These are phyloP conservation scores for Stephania cephalantha DNA, from an alignment of 164 flowering plant genomes.

Conservation along the genomic window DNA sequence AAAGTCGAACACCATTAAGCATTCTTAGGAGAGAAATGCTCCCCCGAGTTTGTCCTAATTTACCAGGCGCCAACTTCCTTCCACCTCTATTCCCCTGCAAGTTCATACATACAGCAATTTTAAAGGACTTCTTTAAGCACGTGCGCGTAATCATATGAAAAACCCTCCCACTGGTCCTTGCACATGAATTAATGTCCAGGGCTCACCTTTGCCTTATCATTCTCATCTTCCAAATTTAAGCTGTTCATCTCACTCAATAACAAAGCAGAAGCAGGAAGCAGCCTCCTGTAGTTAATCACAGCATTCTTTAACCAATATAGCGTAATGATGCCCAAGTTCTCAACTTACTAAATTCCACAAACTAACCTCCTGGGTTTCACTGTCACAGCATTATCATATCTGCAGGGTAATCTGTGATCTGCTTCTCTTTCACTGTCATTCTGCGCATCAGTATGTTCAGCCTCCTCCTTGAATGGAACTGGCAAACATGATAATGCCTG, in stretches of 20 bases:
- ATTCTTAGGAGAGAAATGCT: constrained; percentile 43
- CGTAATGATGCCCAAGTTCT: neutral
- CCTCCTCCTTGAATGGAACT: constrained; percentile 15
- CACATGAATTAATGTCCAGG: neutral
- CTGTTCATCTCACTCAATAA: constrained; percentile 40
- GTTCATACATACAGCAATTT: neutral
- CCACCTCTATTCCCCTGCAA: constrained; percentile 40
- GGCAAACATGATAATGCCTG: constrained; percentile 15
- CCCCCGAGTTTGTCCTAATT: constrained; percentile 37
- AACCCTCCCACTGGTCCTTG: neutral
- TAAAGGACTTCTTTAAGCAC: too few species aligned
- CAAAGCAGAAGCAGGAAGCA: constrained; percentile 57
- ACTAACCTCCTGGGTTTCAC: constrained; percentile 52
- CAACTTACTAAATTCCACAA: neutral
- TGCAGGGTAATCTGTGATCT: constrained; percentile 7
- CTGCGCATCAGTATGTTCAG: constrained; percentile 1
- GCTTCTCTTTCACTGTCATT: constrained; percentile 12
- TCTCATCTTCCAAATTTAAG: constrained; percentile 44
- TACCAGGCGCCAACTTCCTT: constrained; percentile 32
- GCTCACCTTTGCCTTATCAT: constrained; percentile 46
- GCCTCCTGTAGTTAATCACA: constrained; percentile 41
- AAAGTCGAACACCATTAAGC: constrained; percentile 27
- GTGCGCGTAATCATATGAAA: neutral
- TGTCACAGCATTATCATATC: constrained; percentile 18
- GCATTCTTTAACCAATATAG: neutral